phyloP scores from a whole-genome alignment of 805 yeast genomes.

The Candida hispaniensis region DNA sequence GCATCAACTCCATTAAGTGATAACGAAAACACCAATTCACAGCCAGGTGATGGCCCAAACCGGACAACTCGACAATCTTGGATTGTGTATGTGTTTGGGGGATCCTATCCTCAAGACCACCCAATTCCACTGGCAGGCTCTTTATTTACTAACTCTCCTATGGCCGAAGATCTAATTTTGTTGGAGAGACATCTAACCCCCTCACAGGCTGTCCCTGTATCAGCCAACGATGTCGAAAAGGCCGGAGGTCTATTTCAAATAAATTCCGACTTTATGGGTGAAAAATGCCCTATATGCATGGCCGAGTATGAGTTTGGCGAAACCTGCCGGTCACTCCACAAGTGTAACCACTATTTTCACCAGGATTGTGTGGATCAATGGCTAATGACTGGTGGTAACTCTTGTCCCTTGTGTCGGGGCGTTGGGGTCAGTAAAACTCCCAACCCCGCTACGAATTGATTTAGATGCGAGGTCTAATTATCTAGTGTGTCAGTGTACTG shows the following conservation, averaged over 20 bases:
- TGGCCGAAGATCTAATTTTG: conserved; percentile 39
- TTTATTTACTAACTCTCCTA: conserved; percentile 39
- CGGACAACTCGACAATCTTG: conserved; percentile 35
- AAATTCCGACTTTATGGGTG: conserved; percentile 24
- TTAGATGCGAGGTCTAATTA: too few relatives aligned
- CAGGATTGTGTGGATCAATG: conserved; percentile 48
- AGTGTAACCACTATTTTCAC: conserved; percentile 46
- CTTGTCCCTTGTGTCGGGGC: conserved; percentile 48
- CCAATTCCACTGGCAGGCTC: conserved; percentile 41
- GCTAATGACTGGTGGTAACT: conserved; percentile 42
- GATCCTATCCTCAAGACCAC: conserved; percentile 40
- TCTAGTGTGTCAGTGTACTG: too few relatives aligned
- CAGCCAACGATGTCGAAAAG: conserved; percentile 32
- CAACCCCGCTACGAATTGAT: too few relatives aligned
- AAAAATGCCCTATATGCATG: conserved; percentile 44
- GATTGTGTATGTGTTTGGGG: conserved; percentile 56
- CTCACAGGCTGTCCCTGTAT: conserved; percentile 36
- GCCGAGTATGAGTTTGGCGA: conserved; percentile 40
- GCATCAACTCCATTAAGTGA: too few relatives aligned
- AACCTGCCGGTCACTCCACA: conserved; percentile 34
- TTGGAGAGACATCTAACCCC: conserved; percentile 41
- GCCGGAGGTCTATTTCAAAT: conserved; percentile 32
- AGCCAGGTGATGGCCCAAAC: conserved; percentile 3
- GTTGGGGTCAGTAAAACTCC: conserved; percentile 31
- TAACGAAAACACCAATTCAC: too few relatives aligned